Evolutionary conservation across 257 asterid genomes (phyloP), one percentile per base, ranked within the genome.

Genomic region (Leptodermis oblonga): DNA sequence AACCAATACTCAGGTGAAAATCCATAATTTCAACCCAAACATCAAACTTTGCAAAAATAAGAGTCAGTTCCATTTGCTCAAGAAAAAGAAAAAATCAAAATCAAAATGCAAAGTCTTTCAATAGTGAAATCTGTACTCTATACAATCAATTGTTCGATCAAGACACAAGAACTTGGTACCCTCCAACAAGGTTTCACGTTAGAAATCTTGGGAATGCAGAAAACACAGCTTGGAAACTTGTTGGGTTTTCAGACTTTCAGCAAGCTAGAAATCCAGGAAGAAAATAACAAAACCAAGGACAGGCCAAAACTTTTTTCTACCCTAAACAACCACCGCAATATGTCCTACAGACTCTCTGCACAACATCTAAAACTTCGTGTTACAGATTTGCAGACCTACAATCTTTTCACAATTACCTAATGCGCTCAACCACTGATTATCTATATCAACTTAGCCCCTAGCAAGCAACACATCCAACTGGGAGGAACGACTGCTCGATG

Each of bases 401-500:
- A 46, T 13, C 54, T 71, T 71, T 71, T 67, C 64, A 46, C 73
- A 48, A 11, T 52, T 34, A 60, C 55, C 33, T 17, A 9, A 9
- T 49, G 51, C 25, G 7, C 36, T 28, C 70, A 28, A 26, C 8
- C 22, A 39, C 20, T 25, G 28, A 30, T 3, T n/a, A 52, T 22
- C 28, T 7, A 52, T 42, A 20, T n/a, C 42, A 55, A n/a, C 62
- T 67, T 63, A 94, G 72, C 99, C 99, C 83, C 97, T 82, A 4
- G 97, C 97, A 67, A 82, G 77, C 79, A 73, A 80, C 63, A 94
- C 99, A 67, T 88, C 97, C 86, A 94, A 75, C 56, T 71, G 79
- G n/a, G 76, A 61, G 14, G 77, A 69, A 56, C 65, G 73, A 42
- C 73, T 73, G 67, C 72, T 73, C 11, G 85, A 71, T 1, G 87